Evolutionary conservation across 495 filamentous ascomycete species (phyloP), one percentile per base, ranked within the genome.

Genomic region (Massariosphaeria phaeospora): DNA sequence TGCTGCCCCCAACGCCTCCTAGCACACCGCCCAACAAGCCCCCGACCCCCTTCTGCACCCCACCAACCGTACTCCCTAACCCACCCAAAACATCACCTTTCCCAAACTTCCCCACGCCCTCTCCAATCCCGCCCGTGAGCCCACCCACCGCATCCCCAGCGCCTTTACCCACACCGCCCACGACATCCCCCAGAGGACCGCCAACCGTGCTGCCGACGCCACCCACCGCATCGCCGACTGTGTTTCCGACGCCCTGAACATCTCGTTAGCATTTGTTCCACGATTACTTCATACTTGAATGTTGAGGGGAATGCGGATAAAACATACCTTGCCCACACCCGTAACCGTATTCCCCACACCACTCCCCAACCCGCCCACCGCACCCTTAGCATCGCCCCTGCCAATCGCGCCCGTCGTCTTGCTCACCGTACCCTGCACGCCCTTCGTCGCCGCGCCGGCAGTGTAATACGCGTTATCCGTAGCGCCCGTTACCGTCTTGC

Each of bases 381-480:
- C 57, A 5, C 55, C 61, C 42, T 47, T 59, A 8, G 36, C 45
- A 59, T 63, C 60, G 5, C 60, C 60, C 49, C 43, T 59, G 11
- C 61, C 52, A 24, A 64, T 12, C 52, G 61, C 61, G 2, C 27
- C 42, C 29, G 61, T 64, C 18, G 61, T 64, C 52, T 64, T 60
- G 11, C 45, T 48, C 10, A 60, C 51, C 30, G 61, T 64, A 1
- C 52, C 57, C 29, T 59, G 55, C 15, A 64, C 17, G 0, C 61
- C 61, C 52, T 64, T 64, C 46, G 61, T 64, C 33, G 52, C 52
- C 12, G 45, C 51, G 2, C 61, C 61, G 5, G 45, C 17, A 0
- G 61, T 64, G 35, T 60, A 44, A 43, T 64, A 52, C 56, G 60
- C 24, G 18, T 57, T 57, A 53, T 60, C 56, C 33, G 52, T 53